These are phyloP conservation scores for Phlebopus sp. DNA, from an alignment of 1,284 basidiomycete genomes.

Conservation along the genomic window DNA sequence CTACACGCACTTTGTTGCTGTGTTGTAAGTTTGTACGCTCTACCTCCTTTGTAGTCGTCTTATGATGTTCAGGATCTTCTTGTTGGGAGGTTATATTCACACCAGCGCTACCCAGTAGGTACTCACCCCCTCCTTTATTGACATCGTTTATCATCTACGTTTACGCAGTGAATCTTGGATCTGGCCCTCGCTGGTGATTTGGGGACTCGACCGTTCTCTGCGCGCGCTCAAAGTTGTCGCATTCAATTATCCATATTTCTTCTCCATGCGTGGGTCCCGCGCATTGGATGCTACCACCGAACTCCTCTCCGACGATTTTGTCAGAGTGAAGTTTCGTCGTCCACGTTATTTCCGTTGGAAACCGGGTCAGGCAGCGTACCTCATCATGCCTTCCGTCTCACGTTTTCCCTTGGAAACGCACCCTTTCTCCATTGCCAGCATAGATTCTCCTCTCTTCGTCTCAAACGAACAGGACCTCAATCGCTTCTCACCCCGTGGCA, in stretches of 20 bases:
- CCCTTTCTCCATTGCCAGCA: constrained; percentile 53
- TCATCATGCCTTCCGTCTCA: constrained; percentile 45
- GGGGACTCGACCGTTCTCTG: constrained; percentile 61
- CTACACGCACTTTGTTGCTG: constrained; percentile 38
- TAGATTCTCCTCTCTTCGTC: constrained; percentile 30
- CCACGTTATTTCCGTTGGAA: constrained; percentile 27
- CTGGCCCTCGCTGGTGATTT: constrained; percentile 61
- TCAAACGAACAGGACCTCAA: not conserved
- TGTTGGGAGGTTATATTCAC: constrained; percentile 44
- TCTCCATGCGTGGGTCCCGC: constrained; percentile 14
- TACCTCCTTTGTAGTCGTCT: not conserved
- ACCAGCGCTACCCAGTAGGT: constrained; percentile 21
- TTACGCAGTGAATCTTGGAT: constrained; percentile 33
- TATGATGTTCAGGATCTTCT: constrained; percentile 33
- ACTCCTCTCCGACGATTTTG: constrained; percentile 23
- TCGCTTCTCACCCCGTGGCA: not conserved
- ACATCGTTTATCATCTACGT: constrained; percentile 1
- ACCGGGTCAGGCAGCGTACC: constrained; percentile 52
- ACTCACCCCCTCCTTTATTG: constrained; percentile 15
- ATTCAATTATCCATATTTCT: constrained; percentile 42
- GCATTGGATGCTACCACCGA: constrained; percentile 25
- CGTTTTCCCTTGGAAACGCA: constrained; percentile 46
- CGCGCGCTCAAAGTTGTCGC: constrained; percentile 48
- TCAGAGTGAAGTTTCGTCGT: constrained; percentile 24
- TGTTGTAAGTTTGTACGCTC: constrained; percentile 34